These are phyloP conservation scores for Aspergillus homomorphus DNA, from an alignment of 495 filamentous ascomycete genomes.

Conservation along the genomic window DNA sequence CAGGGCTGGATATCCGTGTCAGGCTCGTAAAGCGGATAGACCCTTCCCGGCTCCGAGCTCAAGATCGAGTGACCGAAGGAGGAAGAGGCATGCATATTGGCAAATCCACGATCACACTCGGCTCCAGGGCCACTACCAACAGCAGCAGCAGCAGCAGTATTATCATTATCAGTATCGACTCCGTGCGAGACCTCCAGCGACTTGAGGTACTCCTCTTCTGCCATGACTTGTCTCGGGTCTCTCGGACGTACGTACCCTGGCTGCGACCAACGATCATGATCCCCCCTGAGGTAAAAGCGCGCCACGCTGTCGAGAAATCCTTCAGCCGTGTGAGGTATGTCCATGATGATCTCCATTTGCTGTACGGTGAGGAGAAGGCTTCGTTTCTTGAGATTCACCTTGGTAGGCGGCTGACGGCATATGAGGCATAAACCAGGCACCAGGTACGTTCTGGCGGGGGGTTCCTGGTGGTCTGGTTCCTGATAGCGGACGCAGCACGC, in stretches of 20 bases:
- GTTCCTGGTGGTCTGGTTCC: neutral
- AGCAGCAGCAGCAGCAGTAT: neutral
- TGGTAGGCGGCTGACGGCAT: neutral
- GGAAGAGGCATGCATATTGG: neutral
- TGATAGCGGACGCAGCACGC: too few relatives aligned
- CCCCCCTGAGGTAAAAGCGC: constrained; percentile 10
- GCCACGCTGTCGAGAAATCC: constrained; percentile 2
- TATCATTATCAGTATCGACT: neutral
- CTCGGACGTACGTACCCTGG: neutral
- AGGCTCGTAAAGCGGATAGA: neutral
- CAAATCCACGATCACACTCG: neutral
- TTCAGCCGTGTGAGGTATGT: neutral
- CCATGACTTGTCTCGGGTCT: neutral
- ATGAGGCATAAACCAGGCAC: neutral
- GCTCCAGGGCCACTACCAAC: too few relatives aligned
- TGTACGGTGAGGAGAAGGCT: neutral
- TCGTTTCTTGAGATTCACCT: neutral
- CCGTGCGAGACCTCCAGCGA: neutral
- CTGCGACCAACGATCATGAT: constrained; percentile 8
- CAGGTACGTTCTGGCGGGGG: neutral
- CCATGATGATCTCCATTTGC: constrained; percentile 4
- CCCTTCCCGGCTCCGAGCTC: neutral
- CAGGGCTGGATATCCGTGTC: neutral
- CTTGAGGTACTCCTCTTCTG: neutral
- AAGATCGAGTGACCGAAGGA: neutral